These are phyloP conservation scores for Colletotrichum tofieldiae DNA, from an alignment of 2,329 filamentous ascomycete species.

Conservation along the genomic window DNA sequence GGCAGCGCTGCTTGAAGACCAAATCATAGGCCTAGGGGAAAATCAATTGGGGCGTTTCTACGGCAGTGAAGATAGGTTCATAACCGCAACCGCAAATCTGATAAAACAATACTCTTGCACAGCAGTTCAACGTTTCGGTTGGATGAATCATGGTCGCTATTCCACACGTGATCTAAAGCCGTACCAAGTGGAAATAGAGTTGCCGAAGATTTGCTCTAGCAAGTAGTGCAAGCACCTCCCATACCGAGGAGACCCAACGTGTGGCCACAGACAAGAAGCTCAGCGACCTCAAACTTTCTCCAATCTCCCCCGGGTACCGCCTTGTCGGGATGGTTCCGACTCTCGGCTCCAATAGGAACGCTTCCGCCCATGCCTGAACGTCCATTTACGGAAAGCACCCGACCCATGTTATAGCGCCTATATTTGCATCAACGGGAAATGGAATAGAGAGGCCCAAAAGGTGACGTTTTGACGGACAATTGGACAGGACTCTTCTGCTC, in stretches of 20 bases:
- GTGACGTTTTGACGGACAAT: too few relatives aligned
- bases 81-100: not conserved
- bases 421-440: too few relatives aligned
- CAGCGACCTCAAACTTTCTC: not conserved
- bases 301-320: not conserved
- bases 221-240: not conserved
- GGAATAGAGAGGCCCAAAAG: too few relatives aligned
- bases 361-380: not conserved
- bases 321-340: constrained; percentile 11
- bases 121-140: not conserved
- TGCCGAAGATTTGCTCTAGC: not conserved
- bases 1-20: not conserved
- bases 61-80: not conserved
- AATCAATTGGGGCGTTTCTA: not conserved
- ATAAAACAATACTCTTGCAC: not conserved
- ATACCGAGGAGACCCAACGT: not conserved
- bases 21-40: not conserved
- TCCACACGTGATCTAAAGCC: too few relatives aligned
- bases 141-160: not conserved
- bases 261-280: not conserved
- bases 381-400: constrained; percentile 11
- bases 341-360: constrained; percentile 9
- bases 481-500: too few relatives aligned
- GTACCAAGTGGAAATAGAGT: too few relatives aligned
- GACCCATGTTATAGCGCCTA: not conserved